Evolutionary conservation across 164 flowering plant species (phyloP).

Genomic region (Berberis vulgaris): DNA sequence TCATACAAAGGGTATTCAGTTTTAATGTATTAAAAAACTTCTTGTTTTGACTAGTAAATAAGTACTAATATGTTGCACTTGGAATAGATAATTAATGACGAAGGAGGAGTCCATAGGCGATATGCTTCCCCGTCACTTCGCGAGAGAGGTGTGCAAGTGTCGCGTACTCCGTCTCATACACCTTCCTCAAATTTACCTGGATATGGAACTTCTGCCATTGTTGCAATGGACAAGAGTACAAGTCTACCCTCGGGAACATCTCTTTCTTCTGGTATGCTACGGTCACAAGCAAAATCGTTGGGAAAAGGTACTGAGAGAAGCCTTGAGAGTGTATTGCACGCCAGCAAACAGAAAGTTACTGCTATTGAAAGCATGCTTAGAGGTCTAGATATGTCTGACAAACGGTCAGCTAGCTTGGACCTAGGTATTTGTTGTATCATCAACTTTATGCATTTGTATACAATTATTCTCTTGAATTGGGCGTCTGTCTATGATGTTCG

Average conservation of each 20-base stretch:
- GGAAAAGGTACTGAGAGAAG: conserved; percentile 74
- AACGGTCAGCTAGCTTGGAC: conserved; percentile 84
- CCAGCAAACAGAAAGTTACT: conserved; percentile 91
- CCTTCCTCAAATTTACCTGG: conserved; percentile 59
- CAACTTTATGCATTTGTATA: no score
- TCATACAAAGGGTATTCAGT: conserved; percentile 72
- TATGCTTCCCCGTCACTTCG: conserved; percentile 90
- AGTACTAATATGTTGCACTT: background rate
- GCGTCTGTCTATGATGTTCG: no score
- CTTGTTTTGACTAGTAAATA: background rate
- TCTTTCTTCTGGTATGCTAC: conserved; percentile 45
- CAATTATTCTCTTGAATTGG: no score
- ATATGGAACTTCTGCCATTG: conserved; percentile 93
- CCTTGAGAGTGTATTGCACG: conserved; percentile 85
- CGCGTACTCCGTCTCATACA: conserved; percentile 40
- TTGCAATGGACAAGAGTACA: conserved; percentile 86
- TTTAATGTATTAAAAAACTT: conserved; percentile 1
- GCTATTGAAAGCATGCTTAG: conserved; percentile 97
- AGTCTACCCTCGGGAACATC: conserved; percentile 53
- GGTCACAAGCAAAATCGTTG: conserved; percentile 61
- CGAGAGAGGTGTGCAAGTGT: conserved; percentile 52
- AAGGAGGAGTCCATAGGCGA: conserved; percentile 80
- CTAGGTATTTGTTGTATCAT: conserved; percentile 54
- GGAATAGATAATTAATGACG: conserved; percentile 73
- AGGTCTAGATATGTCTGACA: conserved; percentile 64